Percentiles rank a stretch among this genome's conserved stretches.
phyloP scores from a whole-genome alignment of 495 filamentous ascomycete species.

The Cercophora scortea region DNA sequence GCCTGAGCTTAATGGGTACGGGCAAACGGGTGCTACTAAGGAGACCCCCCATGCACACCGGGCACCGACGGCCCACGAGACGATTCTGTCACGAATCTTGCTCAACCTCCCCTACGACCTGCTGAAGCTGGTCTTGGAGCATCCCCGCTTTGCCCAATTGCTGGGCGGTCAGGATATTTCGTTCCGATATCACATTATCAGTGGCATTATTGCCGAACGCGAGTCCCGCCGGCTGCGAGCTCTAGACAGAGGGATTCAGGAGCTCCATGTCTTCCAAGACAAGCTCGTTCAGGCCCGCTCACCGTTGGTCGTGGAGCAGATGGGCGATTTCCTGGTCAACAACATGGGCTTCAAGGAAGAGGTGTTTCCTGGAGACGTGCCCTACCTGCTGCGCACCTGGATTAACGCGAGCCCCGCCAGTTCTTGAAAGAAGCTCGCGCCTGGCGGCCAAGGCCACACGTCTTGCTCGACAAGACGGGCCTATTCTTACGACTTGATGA shows the following conservation, averaged over 20 bases:
- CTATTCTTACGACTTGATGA: slow-evolving; percentile 17
- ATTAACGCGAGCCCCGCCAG: not conserved
- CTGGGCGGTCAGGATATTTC: slow-evolving; percentile 36
- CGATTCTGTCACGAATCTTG: slow-evolving; percentile 50
- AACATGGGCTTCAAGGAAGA: slow-evolving; percentile 40
- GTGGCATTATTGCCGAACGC: slow-evolving; percentile 50
- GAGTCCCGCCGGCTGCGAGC: slow-evolving; percentile 39
- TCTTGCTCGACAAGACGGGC: not conserved
- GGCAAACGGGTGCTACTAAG: not conserved
- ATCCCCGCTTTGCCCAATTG: slow-evolving; percentile 33
- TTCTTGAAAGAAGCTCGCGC: not conserved
- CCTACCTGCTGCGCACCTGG: slow-evolving; percentile 23
- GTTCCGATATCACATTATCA: slow-evolving; percentile 37
- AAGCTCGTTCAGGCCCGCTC: slow-evolving; percentile 8
- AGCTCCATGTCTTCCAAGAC: slow-evolving; percentile 12
- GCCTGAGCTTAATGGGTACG: slow-evolving; percentile 27
- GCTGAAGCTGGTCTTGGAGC: slow-evolving; percentile 49
- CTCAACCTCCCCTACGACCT: slow-evolving; percentile 56
- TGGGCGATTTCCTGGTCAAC: slow-evolving; percentile 19
- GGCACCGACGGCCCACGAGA: slow-evolving; percentile 11
- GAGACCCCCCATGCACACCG: not conserved
- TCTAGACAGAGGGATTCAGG: slow-evolving; percentile 23
- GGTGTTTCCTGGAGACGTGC: slow-evolving; percentile 19
- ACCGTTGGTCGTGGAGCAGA: slow-evolving; percentile 9
- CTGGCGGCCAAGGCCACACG: not conserved